Conservation (phyloP, 108 stramenopile genomes). For the Asterionellopsis glacialis region DNA sequence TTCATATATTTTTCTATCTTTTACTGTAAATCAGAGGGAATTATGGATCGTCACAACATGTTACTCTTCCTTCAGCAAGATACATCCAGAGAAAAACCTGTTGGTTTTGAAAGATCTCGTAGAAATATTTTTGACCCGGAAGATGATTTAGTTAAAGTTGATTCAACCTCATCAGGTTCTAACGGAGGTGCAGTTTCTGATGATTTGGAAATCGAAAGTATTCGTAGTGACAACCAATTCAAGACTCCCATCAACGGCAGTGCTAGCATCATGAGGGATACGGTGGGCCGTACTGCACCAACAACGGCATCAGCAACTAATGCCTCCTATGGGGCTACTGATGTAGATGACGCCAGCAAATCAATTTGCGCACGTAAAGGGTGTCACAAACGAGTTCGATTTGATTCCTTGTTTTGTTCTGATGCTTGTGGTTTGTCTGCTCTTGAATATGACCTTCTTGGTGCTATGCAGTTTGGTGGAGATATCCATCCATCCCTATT, state of each 20-base stretch:
- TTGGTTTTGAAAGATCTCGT: constrained; percentile 58
- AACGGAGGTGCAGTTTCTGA: background rate
- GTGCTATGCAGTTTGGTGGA: constrained; percentile 54
- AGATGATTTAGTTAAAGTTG: constrained; percentile 33
- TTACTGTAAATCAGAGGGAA: no score
- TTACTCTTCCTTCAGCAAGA: constrained; percentile 76
- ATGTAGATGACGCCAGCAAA: background rate
- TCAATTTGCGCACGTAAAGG: constrained; percentile 39
- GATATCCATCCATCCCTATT: constrained; percentile 65
- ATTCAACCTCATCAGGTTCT: background rate
- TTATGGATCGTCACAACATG: constrained; percentile 85
- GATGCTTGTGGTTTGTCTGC: constrained; percentile 73
- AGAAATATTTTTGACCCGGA: constrained; percentile 81
- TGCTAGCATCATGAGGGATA: background rate
- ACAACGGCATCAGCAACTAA: background rate
- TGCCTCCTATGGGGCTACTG: background rate
- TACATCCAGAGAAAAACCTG: constrained; percentile 47
- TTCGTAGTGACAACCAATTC: no score
- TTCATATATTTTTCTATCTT: no score
- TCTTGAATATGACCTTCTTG: constrained; percentile 64
- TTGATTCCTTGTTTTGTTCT: constrained; percentile 83
- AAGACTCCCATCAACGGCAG: background rate
- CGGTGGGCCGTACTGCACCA: background rate
- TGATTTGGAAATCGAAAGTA: background rate
- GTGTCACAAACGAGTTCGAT: constrained; percentile 51